Percentiles rank a stretch among this genome's conserved stretches.
Conservation (phyloP, 768 basidiomycete genomes). For the Pisolithus microcarpus region DNA sequence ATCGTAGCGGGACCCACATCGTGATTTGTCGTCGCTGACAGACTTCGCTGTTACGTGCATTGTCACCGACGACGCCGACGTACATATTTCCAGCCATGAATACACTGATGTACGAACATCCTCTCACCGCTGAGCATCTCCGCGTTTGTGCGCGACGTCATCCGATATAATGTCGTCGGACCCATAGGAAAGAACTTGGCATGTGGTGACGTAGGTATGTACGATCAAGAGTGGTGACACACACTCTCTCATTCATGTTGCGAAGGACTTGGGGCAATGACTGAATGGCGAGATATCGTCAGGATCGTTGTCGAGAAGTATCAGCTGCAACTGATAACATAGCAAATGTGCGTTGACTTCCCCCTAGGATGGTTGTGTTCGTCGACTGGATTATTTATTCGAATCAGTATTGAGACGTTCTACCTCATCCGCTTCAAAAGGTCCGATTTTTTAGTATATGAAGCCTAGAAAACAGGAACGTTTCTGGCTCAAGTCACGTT, state of each 20-base stretch:
- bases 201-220: constrained; percentile 84
- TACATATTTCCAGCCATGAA: constrained; percentile 98
- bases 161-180: constrained; percentile 76
- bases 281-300: constrained; percentile 90
- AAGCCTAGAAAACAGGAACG: no score
- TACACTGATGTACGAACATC: constrained; percentile 95
- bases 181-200: constrained; percentile 86
- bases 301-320: constrained; percentile 58
- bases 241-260: not conserved
- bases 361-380: no score
- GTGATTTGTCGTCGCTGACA: constrained; percentile 18
- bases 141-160: constrained; percentile 62
- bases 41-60: constrained; percentile 79
- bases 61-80: constrained; percentile 78
- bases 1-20: not conserved
- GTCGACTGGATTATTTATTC: no score
- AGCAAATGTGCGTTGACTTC: not conserved
- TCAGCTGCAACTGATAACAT: constrained; percentile 15
- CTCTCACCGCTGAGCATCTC: constrained; percentile 81
- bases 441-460: no score
- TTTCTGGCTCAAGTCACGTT: no score
- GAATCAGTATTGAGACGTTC: no score
- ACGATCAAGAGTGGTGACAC: not conserved
- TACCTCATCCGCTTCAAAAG: no score
- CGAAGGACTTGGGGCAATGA: constrained; percentile 91